A percentile compares a stretch with the other conserved stretches of the same genome.
Conservation (phyloP, 768 basidiomycete genomes). For the Xerocomellus chrysenteron region DNA sequence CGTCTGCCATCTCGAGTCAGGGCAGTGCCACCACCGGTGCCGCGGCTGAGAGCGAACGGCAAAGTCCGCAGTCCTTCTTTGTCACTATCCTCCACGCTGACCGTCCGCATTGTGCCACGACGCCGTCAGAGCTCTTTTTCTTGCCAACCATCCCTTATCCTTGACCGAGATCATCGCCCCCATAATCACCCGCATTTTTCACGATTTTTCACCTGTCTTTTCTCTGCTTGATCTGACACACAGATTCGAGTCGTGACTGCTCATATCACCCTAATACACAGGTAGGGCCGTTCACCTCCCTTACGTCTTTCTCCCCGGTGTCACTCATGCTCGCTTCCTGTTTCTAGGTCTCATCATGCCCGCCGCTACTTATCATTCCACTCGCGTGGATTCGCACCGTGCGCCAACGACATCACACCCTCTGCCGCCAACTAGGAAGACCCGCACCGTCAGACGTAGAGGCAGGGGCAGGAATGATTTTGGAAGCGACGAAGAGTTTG, state of each 20-base stretch:
- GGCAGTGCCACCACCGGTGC: slow-evolving; percentile 26
- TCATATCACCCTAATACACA: slow-evolving; percentile 32
- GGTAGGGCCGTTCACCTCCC: slow-evolving; percentile 32
- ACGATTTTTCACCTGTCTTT: slow-evolving; percentile 24
- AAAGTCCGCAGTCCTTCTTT: slow-evolving; percentile 31
- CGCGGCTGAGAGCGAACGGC: slow-evolving; percentile 26
- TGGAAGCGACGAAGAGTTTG: slow-evolving; percentile 77
- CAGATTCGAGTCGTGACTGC: slow-evolving; percentile 22
- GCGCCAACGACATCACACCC: slow-evolving; percentile 33
- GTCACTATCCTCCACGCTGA: slow-evolving; percentile 27
- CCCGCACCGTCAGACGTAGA: slow-evolving; percentile 54
- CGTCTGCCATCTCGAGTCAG: slow-evolving; percentile 8
- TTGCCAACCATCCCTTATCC: slow-evolving; percentile 14
- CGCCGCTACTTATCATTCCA: slow-evolving; percentile 36
- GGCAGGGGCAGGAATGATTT: slow-evolving; percentile 58
- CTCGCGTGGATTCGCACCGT: slow-evolving; percentile 32
- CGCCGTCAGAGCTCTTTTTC: slow-evolving; percentile 1
- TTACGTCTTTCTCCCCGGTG: slow-evolving; percentile 24
- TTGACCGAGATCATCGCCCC: slow-evolving; percentile 8
- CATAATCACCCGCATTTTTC: slow-evolving; percentile 9
- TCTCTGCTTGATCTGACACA: slow-evolving; percentile 20
- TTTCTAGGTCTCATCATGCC: slow-evolving; percentile 43
- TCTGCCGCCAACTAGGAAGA: slow-evolving; percentile 34
- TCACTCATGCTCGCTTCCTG: slow-evolving; percentile 3
- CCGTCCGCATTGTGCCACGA: slow-evolving; percentile 14